These are phyloP conservation scores for Grosmannia clavigera DNA, from an alignment of 2,329 filamentous ascomycete genomes.

Conservation along the genomic window DNA sequence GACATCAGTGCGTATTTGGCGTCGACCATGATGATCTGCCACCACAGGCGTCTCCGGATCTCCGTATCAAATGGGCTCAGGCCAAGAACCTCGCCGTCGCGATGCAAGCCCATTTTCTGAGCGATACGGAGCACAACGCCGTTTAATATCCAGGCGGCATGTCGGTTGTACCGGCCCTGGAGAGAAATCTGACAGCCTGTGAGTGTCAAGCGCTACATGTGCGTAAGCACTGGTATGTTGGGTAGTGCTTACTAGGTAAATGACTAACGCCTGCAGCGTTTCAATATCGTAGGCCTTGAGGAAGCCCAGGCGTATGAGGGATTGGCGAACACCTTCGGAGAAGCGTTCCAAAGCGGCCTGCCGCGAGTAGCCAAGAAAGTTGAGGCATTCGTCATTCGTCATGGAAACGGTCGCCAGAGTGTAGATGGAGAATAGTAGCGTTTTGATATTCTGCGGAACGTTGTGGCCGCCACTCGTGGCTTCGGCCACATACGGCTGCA, in stretches of 20 bases:
- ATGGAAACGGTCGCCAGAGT: constrained; percentile 46
- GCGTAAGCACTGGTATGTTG: not conserved
- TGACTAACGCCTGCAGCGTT: constrained; percentile 44
- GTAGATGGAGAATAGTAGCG: constrained; percentile 54
- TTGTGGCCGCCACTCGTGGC: constrained; percentile 43
- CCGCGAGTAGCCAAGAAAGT: constrained; percentile 36
- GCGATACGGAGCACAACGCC: constrained; percentile 51
- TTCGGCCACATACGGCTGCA: constrained; percentile 53
- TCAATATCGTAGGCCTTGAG: constrained; percentile 45
- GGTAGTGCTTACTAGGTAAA: constrained; percentile 35
- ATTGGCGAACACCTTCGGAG: constrained; percentile 36
- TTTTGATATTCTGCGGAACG: constrained; percentile 46
- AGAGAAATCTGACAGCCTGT: constrained; percentile 33
- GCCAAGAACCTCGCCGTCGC: constrained; percentile 44
- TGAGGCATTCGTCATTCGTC: constrained; percentile 38
- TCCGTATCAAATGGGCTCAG: constrained; percentile 52
- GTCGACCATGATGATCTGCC: constrained; percentile 49
- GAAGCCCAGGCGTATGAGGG: constrained; percentile 42
- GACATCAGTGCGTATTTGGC: constrained; percentile 44
- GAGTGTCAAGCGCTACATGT: constrained; percentile 2
- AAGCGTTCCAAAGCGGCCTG: constrained; percentile 39
- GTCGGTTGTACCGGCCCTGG: constrained; percentile 44
- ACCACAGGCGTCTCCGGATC: constrained; percentile 57
- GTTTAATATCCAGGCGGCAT: constrained; percentile 48
- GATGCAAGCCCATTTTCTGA: constrained; percentile 55